Evolutionary conservation across 1,139 yeast genomes (phyloP), one percentile per base, ranked within the genome.

Genomic region (Scheffersomyces parashehatae): DNA sequence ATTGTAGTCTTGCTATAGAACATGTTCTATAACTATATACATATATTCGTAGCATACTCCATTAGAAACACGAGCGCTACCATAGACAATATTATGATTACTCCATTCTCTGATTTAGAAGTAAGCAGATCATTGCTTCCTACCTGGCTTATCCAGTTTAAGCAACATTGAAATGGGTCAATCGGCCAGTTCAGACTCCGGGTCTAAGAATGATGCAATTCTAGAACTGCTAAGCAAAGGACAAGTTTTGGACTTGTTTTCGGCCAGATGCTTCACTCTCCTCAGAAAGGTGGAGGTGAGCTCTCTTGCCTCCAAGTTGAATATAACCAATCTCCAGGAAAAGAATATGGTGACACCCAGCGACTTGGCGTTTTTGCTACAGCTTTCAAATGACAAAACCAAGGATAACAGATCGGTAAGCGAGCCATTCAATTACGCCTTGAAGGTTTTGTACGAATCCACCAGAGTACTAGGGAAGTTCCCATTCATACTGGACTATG

Each of bases 401-500:
- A 48, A 40, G 8, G 56, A 48, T 10, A 40, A 45, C 42, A 29
- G 46, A 41, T 29, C 44, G 39, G 8, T 43, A 31, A 34, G 31
- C 41, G 35, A 13, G 20, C 20, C 35, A 3, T 16, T 43, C 5
- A 14, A 39, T 14, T 10, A 29, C 10, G 20, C 46, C 6, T 14
- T 45, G 24, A 29, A 36, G 14, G 13, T 59, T 4, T 39, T 70
- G 3, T 60, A 61, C 41, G 53, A 60, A 4, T 54, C 66, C 0
- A 56, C 66, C 41, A 58, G 52, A 41, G 57, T 60, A 0, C 33
- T 70, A 16, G 74, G 75, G 0, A 41, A 48, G 3, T 59, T 62
- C 39, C 78, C 77, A 1, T 68, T 68, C 48, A 37, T 66, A 2
- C 53, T 52, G 15, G 62, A 58, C 24, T 42, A 47, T 28, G 29